A percentile compares a stretch with the other conserved stretches of the same genome.
These are phyloP conservation scores for Cryptococcus sp. DNA, from an alignment of 1,284 basidiomycete genomes.

Conservation along the genomic window DNA sequence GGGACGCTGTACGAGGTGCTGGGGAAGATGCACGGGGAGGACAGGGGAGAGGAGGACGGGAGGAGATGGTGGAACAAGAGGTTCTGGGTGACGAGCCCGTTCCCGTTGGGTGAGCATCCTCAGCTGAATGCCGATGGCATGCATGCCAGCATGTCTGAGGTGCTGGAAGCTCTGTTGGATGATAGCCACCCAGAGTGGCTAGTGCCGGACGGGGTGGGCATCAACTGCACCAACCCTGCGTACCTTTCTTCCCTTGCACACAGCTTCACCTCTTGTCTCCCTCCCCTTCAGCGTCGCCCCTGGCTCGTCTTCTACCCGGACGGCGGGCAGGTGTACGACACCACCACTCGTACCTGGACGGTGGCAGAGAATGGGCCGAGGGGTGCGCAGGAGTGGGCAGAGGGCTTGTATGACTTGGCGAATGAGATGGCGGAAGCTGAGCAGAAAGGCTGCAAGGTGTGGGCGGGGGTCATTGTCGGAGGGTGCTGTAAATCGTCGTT, in stretches of 20 bases:
- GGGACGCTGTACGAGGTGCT: constrained; percentile 43
- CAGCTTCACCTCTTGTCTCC: background rate
- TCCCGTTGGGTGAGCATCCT: constrained; percentile 58
- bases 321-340: constrained; percentile 61
- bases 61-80: constrained; percentile 52
- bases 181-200: constrained; percentile 1
- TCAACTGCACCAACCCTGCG: constrained; percentile 64
- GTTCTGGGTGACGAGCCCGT: constrained; percentile 76
- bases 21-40: constrained; percentile 5
- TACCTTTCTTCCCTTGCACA: constrained; percentile 20
- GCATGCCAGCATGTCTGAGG: constrained; percentile 42
- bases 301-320: constrained; percentile 72
- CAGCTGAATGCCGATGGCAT: constrained; percentile 38
- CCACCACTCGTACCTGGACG: constrained; percentile 55
- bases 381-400: constrained; percentile 53
- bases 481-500: constrained; percentile 69
- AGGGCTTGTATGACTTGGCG: constrained; percentile 47
- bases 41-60: background rate
- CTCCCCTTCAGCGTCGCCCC: constrained; percentile 33
- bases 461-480: constrained; percentile 62
- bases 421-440: constrained; percentile 17
- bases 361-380: constrained; percentile 3
- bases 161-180: constrained; percentile 46
- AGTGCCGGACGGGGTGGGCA: constrained; percentile 58
- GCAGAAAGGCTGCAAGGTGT: constrained; percentile 38